These are phyloP conservation scores for Alternaria sp. DNA, from an alignment of 2,329 filamentous ascomycete species.

Conservation along the genomic window DNA sequence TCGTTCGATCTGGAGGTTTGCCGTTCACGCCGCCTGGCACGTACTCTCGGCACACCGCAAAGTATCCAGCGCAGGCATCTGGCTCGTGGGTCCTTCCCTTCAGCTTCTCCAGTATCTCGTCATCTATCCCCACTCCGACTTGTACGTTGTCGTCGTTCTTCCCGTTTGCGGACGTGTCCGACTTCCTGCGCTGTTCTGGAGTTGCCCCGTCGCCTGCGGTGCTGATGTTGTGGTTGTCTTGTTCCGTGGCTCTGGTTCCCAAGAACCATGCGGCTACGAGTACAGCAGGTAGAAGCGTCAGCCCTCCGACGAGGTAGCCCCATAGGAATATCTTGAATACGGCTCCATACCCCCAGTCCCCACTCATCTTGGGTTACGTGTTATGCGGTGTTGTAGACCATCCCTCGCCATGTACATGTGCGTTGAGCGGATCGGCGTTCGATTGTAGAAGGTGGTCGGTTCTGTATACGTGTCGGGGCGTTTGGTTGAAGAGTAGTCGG, in stretches of 20 bases:
- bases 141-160: constrained; percentile 18
- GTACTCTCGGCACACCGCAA: constrained; percentile 93
- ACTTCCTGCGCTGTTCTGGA: constrained; percentile 12
- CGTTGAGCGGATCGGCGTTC: neutral
- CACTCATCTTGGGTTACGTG: constrained; percentile 32
- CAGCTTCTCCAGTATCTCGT: constrained; percentile 31
- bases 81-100: constrained; percentile 61
- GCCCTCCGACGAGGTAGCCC: constrained; percentile 32
- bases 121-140: constrained; percentile 27
- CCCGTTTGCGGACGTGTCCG: constrained; percentile 16
- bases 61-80: constrained; percentile 88
- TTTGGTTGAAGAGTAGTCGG: constrained; percentile 3
- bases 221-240: constrained; percentile 7
- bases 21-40: constrained; percentile 90
- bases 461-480: neutral
- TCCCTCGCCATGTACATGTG: constrained; percentile 15
- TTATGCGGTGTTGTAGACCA: constrained; percentile 19
- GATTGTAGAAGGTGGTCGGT: neutral
- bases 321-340: constrained; percentile 34
- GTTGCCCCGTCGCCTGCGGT: neutral
- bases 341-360: constrained; percentile 32
- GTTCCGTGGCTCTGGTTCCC: constrained; percentile 21
- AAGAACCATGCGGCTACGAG: constrained; percentile 26
- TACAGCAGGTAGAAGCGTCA: constrained; percentile 29
- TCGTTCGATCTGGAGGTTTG: constrained; percentile 85